A percentile compares a stretch with the other conserved stretches of the same genome.
These are phyloP conservation scores for Streptanthus diversifolius DNA, from an alignment of 345 rosid genomes.

Conservation along the genomic window DNA sequence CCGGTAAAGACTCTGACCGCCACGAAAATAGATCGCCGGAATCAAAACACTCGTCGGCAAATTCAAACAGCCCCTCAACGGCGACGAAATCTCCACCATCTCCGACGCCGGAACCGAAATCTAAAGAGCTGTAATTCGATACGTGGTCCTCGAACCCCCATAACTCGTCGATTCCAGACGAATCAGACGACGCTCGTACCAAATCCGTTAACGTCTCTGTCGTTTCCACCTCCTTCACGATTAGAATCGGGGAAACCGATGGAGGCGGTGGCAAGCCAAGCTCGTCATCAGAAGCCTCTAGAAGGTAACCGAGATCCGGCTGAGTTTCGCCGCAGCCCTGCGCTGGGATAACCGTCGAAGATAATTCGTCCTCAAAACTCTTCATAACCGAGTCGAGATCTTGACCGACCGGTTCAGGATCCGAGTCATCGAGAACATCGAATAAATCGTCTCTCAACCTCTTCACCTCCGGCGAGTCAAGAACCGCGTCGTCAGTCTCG, in stretches of 20 bases:
- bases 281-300: constrained; percentile 87
- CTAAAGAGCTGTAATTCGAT: constrained; percentile 45
- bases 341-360: constrained; percentile 14
- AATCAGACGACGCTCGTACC: constrained; percentile 35
- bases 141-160: constrained; percentile 45
- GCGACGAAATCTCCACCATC: constrained; percentile 46
- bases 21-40: constrained; percentile 46
- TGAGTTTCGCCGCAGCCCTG: constrained; percentile 34
- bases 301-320: constrained; percentile 68
- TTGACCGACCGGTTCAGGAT: constrained; percentile 48
- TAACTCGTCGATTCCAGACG: constrained; percentile 33
- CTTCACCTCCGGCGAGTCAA: constrained; percentile 51
- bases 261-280: constrained; percentile 69
- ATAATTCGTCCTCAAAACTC: constrained; percentile 48
- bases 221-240: constrained; percentile 32
- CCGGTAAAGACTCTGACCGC: constrained; percentile 61
- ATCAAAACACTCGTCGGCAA: constrained; percentile 38
- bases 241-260: constrained; percentile 22
- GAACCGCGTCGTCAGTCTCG: constrained; percentile 32
- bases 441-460: constrained; percentile 59
- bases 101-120: constrained; percentile 37
- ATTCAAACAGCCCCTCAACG: constrained; percentile 61
- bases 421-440: constrained; percentile 54
- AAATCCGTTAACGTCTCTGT: constrained; percentile 29
- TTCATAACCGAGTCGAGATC: constrained; percentile 74